Evolutionary conservation across 2,329 filamentous ascomycete genomes (phyloP).

Genomic region (Colletotrichum sp.): DNA sequence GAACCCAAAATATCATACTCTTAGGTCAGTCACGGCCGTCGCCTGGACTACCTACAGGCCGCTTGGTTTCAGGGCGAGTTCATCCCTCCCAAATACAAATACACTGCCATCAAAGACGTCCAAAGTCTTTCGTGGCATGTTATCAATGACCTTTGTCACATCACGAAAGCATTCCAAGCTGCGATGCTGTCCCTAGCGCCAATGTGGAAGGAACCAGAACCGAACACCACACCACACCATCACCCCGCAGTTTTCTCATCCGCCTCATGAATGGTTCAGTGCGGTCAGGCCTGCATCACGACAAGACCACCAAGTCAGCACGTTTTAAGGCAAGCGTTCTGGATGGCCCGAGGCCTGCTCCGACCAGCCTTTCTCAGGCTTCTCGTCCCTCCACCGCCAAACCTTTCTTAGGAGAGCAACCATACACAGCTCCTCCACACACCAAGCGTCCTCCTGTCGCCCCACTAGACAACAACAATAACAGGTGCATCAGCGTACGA

Average conservation of each 20-base stretch:
- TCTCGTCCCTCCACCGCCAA: background rate
- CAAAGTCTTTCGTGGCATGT: background rate
- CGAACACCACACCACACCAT: too few relatives aligned
- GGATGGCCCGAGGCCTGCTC: background rate
- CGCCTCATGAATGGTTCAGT: too few relatives aligned
- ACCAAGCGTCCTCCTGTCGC: rapidly evolving
- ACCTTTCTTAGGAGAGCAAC: rapidly evolving
- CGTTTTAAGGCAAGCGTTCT: background rate
- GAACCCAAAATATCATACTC: background rate
- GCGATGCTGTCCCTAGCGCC: background rate
- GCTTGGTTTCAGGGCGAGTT: background rate
- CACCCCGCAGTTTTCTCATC: too few relatives aligned
- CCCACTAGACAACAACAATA: rapidly evolving
- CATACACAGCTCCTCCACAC: background rate
- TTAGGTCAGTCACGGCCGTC: background rate
- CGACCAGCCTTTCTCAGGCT: rapidly evolving
- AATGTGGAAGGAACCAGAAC: too few relatives aligned
- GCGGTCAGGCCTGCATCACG: background rate
- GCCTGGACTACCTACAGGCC: background rate
- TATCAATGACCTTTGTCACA: background rate
- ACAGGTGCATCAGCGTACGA: rapidly evolving
- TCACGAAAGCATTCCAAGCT: background rate
- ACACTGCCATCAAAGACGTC: background rate
- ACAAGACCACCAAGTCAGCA: background rate
- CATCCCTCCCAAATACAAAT: background rate